Base-by-base conservation (phyloP, 2,329 filamentous ascomycete species). In the Ilyonectria mors-panacis region DNA sequence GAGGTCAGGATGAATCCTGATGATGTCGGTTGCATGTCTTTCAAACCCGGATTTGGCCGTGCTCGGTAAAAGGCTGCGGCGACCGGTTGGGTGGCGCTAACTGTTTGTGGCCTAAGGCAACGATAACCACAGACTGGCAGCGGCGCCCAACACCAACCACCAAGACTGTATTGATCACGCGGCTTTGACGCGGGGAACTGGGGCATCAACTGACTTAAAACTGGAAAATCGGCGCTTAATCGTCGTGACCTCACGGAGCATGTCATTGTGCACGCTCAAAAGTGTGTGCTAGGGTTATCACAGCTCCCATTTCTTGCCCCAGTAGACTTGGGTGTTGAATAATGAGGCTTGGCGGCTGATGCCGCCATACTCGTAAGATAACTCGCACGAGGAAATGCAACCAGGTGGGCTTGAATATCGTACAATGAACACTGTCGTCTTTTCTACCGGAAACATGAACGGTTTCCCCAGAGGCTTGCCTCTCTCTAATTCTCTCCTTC, bases 41-140 rank as follows among this genome's bases (percentile, higher is more conserved):
- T 73, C 74, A 78, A 78, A 78, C 73, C 78, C 79, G 78, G 77
- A 78, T 75, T 78, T 79, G 79, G 76, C 79, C 78, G 77, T 69
- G 63, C 71, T 71, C 73, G 74, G 77, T 72, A 80, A 79, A 80
- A 81, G 73, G 78, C 75, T 79, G 77, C 72, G 72, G 62, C 65
- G 72, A 37, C 55, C 68, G 67, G 67, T 50, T 61, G 51, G 61
- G 64, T 70, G 72, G 68, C 74, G 68, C 76, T 76, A 77, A 73
- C 76, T 75, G 59, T 64, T 74, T 73, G 75, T 74, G 75, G 79
- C 79, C 79, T 81, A 76, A 81, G 79, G 79, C 78, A 78, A 69
- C 77, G 72, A 79, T 69, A 76, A 76, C 73, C 72, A 67, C 59
- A 62, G 13, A 44, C 59, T 59, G 57, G 57, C 57, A 30, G 28